Evolutionary conservation across 164 flowering plant species (phyloP), one percentile per base, ranked within the genome.

Genomic region (Tetrastigma voinierianum): DNA sequence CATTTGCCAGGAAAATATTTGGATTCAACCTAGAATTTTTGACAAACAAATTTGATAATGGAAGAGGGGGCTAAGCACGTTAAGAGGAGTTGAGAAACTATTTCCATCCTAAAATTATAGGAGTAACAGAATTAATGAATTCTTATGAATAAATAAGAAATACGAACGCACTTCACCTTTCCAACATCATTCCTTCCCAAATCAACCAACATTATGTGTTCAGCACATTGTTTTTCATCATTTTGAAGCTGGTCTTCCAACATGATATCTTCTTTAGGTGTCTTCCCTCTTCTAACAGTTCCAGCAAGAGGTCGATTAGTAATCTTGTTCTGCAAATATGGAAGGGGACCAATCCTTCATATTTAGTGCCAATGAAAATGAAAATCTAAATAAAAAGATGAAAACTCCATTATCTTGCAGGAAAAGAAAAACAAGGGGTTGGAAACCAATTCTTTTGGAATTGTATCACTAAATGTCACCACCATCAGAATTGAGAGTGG

Each of bases 131-230:
- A n/a, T 16, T 18, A 44, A 8, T 61, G 20, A 18, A 13, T 15
- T 43, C 10, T 55, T 55, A 18, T 55, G 58, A 55, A 58, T 10
- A 47, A 23, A 51, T 10, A 51, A 59, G 49, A 57, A 14, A 60
- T 18, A 1, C 10, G 20, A 11, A 57, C 24, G 54, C 43, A 46
- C 52, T 57, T 14, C 58, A 95, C 98, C 98, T 90, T 95, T 67
- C 99, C 99, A 67, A 95, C 97, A 72, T 95, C 99, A 79, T 95
- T 95, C 58, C 97, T 71, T 15, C 95, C 98, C 78, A 95, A 82
- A 77, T 95, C 99, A 67, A 95, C 99, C 20, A 95, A 87, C 99
- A 95, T 95, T 62, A 89, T 85, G 74, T 92, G 99, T 67, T 93
- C 98, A 40, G 99, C 99, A 68, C 97, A 82, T 71, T 95, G 98